Evolutionary conservation across 2,329 filamentous ascomycete species (phyloP).

Genomic region (Beauveria rudraprayagi): DNA sequence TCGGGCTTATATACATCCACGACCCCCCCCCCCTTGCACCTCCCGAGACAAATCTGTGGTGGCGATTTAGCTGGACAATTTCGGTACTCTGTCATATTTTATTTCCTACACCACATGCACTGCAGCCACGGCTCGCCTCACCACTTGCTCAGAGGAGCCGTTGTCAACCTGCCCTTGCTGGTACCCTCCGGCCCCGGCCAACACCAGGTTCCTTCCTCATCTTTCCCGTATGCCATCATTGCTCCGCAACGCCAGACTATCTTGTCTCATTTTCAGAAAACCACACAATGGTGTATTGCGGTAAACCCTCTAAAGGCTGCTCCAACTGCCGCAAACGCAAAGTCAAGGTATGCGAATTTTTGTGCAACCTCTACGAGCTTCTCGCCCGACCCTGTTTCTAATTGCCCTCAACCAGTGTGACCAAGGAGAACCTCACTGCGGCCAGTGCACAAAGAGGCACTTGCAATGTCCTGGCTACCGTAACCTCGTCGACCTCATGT

Average conservation of each 20-base stretch:
- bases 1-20: not conserved
- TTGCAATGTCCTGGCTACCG: slow-evolving; percentile 47
- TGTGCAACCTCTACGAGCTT: slow-evolving; percentile 3
- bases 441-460: slow-evolving; percentile 46
- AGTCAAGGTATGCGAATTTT: slow-evolving; percentile 39
- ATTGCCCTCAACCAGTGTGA: slow-evolving; percentile 37
- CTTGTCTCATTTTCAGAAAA: not conserved
- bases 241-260: not conserved
- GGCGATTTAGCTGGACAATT: not conserved
- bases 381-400: slow-evolving; percentile 1
- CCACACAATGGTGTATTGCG: slow-evolving; percentile 45
- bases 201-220: not conserved
- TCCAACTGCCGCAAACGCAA: slow-evolving; percentile 48
- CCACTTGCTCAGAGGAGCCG: not conserved
- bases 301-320: slow-evolving; percentile 49
- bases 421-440: slow-evolving; percentile 41
- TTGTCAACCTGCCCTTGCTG: not conserved
- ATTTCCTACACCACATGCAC: not conserved
- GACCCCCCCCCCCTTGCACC: not conserved
- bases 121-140: not conserved
- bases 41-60: not conserved
- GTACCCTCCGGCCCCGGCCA: not conserved
- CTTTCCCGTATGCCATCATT: not conserved
- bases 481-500: slow-evolving; percentile 48
- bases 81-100: not conserved